Evolutionary conservation across 169 alveolate species (phyloP).

Genomic region (Cryptosporidium xiaoi): DNA sequence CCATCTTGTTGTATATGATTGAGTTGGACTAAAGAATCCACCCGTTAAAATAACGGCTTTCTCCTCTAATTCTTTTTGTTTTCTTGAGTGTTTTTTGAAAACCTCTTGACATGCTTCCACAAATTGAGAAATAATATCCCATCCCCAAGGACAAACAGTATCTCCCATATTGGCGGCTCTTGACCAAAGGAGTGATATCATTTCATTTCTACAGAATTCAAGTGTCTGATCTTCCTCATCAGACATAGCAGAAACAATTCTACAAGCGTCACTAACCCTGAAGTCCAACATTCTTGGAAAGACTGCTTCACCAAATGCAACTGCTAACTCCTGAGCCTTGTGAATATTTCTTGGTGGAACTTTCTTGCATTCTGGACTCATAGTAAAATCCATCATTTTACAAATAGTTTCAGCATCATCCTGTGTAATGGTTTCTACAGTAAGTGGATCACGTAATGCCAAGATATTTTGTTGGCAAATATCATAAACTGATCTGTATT

Average conservation of each 20-base stretch:
- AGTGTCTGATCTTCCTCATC: constrained; percentile 42
- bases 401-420: constrained; percentile 71
- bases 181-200: constrained; percentile 52
- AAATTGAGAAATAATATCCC: constrained; percentile 68
- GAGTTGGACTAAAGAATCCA: constrained; percentile 67
- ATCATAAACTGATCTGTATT: constrained; percentile 54
- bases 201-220: constrained; percentile 69
- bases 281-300: constrained; percentile 59
- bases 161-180: constrained; percentile 67
- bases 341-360: constrained; percentile 62
- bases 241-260: constrained; percentile 40
- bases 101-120: constrained; percentile 73
- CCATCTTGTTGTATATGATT: constrained; percentile 67
- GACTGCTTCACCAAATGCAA: constrained; percentile 52
- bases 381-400: constrained; percentile 67
- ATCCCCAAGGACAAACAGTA: constrained; percentile 71
- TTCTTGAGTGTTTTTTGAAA: constrained; percentile 49
- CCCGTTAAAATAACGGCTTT: constrained; percentile 65
- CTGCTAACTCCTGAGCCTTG: constrained; percentile 62
- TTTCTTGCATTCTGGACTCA: constrained; percentile 49
- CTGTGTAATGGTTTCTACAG: constrained; percentile 57
- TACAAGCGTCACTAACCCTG: constrained; percentile 70
- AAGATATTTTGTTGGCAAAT: constrained; percentile 64
- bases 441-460: constrained; percentile 60
- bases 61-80: constrained; percentile 45